phyloP scores from a whole-genome alignment of 2,329 filamentous ascomycete genomes.

The Diaporthe nobilis region DNA sequence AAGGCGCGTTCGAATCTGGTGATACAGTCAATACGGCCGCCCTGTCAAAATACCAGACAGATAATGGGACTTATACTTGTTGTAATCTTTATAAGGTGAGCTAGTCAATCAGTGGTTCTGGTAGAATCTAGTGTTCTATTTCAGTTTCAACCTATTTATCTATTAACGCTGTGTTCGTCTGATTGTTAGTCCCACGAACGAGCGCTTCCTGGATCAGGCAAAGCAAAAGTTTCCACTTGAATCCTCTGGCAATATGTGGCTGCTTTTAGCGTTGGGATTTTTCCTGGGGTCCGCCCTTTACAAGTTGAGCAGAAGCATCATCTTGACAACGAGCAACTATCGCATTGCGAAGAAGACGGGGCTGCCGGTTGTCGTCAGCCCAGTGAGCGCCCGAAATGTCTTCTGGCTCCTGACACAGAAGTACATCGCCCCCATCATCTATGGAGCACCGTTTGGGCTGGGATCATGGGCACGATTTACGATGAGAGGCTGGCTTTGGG shows the following conservation, averaged over 20 bases:
- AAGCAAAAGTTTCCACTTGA: not conserved
- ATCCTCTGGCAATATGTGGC: not conserved
- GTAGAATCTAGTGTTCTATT: not conserved
- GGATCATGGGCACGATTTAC: not conserved
- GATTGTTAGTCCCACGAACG: not conserved
- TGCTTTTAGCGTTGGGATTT: not conserved
- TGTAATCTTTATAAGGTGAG: not conserved
- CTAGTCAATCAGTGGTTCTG: not conserved
- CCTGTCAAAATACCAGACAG: not conserved
- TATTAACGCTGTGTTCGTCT: not conserved
- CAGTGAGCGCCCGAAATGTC: not conserved
- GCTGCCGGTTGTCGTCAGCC: conserved; percentile 12
- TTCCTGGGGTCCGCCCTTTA: not conserved
- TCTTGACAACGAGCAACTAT: not conserved
- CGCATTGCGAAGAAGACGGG: conserved; percentile 1
- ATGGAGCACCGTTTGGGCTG: conserved; percentile 3
- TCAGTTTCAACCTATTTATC: too few species aligned
- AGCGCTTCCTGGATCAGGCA: not conserved
- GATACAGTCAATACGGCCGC: not conserved
- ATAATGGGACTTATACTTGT: too few species aligned
- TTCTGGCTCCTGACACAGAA: conserved; percentile 11
- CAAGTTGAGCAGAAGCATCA: not conserved
- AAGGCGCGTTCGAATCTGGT: not conserved
- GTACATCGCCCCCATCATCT: not conserved
- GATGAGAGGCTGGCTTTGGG: not conserved